A percentile compares a stretch with the other conserved stretches of the same genome.
Conservation (phyloP, 805 yeast species). For the Candida wancherniae region DNA sequence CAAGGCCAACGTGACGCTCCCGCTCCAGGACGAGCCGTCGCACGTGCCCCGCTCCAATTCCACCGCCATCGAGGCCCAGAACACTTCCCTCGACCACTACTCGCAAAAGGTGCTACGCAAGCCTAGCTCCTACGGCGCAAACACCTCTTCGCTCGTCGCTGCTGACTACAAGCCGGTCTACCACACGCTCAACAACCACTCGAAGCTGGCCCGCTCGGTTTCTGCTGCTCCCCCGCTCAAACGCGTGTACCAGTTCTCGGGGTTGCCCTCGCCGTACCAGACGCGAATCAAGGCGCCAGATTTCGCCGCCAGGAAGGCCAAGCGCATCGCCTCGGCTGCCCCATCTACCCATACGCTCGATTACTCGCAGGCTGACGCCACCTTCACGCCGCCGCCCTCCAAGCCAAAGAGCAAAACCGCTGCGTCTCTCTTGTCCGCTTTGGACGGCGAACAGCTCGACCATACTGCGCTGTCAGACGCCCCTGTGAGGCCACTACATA, state of each 20-base stretch:
- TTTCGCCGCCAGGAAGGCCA: constrained; percentile 13
- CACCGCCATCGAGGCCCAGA: constrained; percentile 4
- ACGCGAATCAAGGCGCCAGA: constrained; percentile 36
- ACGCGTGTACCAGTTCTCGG: constrained; percentile 43
- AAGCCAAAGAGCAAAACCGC: constrained; percentile 45
- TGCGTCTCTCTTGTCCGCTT: constrained; percentile 42
- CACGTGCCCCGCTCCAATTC: constrained; percentile 1
- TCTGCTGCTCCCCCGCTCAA: no score
- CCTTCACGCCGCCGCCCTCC: constrained; percentile 6
- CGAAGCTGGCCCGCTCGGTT: constrained; percentile 28
- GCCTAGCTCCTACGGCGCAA: constrained; percentile 15
- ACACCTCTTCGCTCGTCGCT: constrained; percentile 21
- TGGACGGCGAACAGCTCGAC: constrained; percentile 23
- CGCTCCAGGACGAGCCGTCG: constrained; percentile 7
- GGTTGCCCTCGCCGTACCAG: constrained; percentile 41
- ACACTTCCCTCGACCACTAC: constrained; percentile 19
- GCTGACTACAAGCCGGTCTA: constrained; percentile 38
- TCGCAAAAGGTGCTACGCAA: constrained; percentile 27
- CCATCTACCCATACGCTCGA: constrained; percentile 3
- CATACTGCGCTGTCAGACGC: neutral
- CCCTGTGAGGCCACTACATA: constrained; percentile 12
- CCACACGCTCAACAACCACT: constrained; percentile 26
- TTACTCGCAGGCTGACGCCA: constrained; percentile 3
- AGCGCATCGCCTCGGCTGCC: constrained; percentile 10
- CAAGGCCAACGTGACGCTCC: constrained; percentile 13